A percentile compares a stretch with the other conserved stretches of the same genome.
These are phyloP conservation scores for Fusarium sp. DNA, from an alignment of 2,329 filamentous ascomycete genomes.

Conservation along the genomic window DNA sequence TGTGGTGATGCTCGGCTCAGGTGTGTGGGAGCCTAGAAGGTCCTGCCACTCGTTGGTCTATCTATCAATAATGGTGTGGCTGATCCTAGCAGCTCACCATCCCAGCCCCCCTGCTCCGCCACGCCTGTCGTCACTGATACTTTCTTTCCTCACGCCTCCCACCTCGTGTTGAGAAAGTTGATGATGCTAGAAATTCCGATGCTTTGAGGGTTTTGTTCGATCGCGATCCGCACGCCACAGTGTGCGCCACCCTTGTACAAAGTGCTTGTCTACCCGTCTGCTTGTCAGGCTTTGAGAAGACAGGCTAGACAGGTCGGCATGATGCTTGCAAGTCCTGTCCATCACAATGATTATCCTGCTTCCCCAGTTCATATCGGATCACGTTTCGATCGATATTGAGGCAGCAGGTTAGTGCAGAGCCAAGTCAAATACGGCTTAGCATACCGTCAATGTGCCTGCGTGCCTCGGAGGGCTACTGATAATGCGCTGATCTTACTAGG, in stretches of 20 bases:
- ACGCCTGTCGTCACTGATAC: slow-evolving; percentile 32
- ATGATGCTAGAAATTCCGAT: slow-evolving; percentile 30
- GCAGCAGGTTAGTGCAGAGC: slow-evolving; percentile 3
- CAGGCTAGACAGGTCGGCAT: neutral
- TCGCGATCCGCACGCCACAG: slow-evolving; percentile 40
- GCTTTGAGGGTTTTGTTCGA: slow-evolving; percentile 16
- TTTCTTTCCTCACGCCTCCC: slow-evolving; percentile 9
- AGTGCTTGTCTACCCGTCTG: slow-evolving; percentile 33
- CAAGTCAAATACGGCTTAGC: slow-evolving; percentile 21
- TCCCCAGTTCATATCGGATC: slow-evolving; percentile 7
- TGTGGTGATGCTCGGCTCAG: slow-evolving; percentile 12
- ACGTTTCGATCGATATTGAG: slow-evolving; percentile 9
- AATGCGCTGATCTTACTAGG: slow-evolving; percentile 33
- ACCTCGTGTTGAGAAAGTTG: slow-evolving; percentile 33
- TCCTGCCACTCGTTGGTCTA: slow-evolving; percentile 24
- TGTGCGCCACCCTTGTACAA: slow-evolving; percentile 39
- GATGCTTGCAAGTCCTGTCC: slow-evolving; percentile 4
- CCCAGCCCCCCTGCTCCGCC: slow-evolving; percentile 36
- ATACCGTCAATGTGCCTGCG: slow-evolving; percentile 5
- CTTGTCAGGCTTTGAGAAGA: slow-evolving; percentile 17
- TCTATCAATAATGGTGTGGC: slow-evolving; percentile 36
- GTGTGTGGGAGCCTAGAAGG: slow-evolving; percentile 30
- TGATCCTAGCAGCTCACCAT: slow-evolving; percentile 36
- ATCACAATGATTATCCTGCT: slow-evolving; percentile 16
- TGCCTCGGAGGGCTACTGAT: slow-evolving; percentile 19